These are phyloP conservation scores for Fonsecaea pugnacius DNA, from an alignment of 2,329 filamentous ascomycete species.

Conservation along the genomic window DNA sequence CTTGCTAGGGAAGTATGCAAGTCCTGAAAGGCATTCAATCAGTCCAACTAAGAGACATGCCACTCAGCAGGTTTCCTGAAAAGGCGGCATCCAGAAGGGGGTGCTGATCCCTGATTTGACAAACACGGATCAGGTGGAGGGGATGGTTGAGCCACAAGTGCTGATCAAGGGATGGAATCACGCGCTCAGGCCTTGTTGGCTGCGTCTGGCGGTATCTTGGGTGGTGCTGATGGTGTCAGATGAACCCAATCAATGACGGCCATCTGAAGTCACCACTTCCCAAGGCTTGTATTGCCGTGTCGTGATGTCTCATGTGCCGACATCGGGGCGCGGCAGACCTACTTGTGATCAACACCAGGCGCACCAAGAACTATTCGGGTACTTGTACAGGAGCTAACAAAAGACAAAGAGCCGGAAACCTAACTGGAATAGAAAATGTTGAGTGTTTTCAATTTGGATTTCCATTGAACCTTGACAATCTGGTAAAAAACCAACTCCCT, in stretches of 20 bases:
- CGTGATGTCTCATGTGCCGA: neutral
- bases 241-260: conserved; percentile 7
- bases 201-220: neutral
- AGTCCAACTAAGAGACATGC: conserved; percentile 3
- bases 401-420: neutral
- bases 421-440: neutral
- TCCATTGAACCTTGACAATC: neutral
- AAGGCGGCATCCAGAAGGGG: conserved; percentile 6
- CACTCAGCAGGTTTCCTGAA: conserved; percentile 13
- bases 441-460: neutral
- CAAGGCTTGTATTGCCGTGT: neutral
- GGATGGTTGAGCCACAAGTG: neutral
- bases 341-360: neutral
- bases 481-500: neutral
- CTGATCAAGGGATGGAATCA: conserved; percentile 7
- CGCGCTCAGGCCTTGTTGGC: neutral
- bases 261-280: neutral
- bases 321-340: neutral
- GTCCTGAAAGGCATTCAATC: conserved; percentile 4
- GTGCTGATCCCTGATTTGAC: conserved; percentile 16
- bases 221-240: conserved; percentile 1
- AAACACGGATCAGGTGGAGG: conserved; percentile 9
- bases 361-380: neutral
- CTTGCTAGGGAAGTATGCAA: conserved; percentile 7
- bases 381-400: neutral